Base-by-base conservation (phyloP, 2,329 filamentous ascomycete genomes). In the Cercospora sp. region DNA sequence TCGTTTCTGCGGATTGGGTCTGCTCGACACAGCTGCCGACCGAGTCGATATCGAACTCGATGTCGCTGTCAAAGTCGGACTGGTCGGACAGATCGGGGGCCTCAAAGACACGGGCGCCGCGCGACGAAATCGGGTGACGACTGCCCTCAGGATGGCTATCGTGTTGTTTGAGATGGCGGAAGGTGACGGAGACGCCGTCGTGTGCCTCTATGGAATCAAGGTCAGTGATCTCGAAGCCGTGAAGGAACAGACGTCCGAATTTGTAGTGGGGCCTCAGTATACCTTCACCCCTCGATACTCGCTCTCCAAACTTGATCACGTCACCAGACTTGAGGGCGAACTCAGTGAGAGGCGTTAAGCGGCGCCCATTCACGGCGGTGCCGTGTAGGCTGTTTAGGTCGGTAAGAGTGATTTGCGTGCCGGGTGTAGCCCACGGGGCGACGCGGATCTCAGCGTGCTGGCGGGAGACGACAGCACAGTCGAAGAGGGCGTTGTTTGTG, bases 391-490 rank as follows among this genome's bases (percentile, higher is more conserved):
- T 76, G 53, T 68, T 63, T 7, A 65, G 67, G 67, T 80, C 79
- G 32, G 68, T 75, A 67, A 80, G 74, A 58, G 69, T 73, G 65
- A 79, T 64, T 32, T 70, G 63, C 30, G 64, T 63, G 40, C 66
- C 43, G 7, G 28, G 18, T 13, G 66, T 66, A 53, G 68, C 65
- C 66, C 59, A 70, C 8, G 66, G 66, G 37, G 65, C 28, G 24
- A 63, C 24, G 18, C 66, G 67, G n/a, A 80, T 55, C 69, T 74
- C 71, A 24, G 78, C 79, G 69, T 80, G 79, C 34, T 69, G 62
- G 49, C 78, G 76, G 55, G 77, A 79, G 57, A 80, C 72, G 68
- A 80, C 77, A 3, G 77, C 74, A 66, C 77, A 79, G 65, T 78
- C 75, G 73, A 79, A 79, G 24, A 78, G 73, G 28, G 75, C 76